Base-by-base conservation (phyloP, 768 basidiomycete genomes). In the Pulveroboletus sp. region DNA sequence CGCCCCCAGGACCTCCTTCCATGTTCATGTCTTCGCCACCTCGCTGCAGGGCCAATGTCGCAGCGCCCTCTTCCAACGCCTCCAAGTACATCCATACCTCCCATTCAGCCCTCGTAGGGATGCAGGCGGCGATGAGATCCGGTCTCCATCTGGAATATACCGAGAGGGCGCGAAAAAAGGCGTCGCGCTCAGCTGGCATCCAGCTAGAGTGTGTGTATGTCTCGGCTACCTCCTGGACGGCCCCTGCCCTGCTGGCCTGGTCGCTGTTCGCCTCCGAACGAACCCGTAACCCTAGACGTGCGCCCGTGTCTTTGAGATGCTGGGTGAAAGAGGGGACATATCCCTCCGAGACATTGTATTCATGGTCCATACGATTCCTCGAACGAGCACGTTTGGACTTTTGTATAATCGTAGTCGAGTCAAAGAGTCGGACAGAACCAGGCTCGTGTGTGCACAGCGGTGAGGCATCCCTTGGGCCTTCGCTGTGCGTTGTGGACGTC, bases 51-150 rank as follows among this genome's bases (percentile, higher is more conserved):
- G 49, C 57, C 49, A 64, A 26, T 39, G 13, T 21, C 15, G 39
- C 44, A 21, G 46, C 57, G n/a, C 65, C 60, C 15, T 58, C 53
- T 26, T 64, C 75, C 33, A 92, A 71, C 15, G 72, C 55, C 31
- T 80, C 73, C 53, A 93, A 66, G 59, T 89, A 92, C 26, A 75
- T 66, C 52, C 78, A 80, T 17, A 93, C 84, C 51, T 93, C 87
- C 43, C 77, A 67, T 8, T 78, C 72, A 13, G 73, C 79, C 69
- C 86, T 89, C 18, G 84, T 82, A 51, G 73, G 73, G n/a, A 92
- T 70, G 43, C 76, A 76, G 6, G 70, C 73, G 0, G 88, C 81
- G 43, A 93, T 84, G 41, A 92, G 75, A 65, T 93, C 91, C 1
- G 89, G 86, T 18, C 88, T 71, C 38, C 86, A 73, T 24, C 86